Evolutionary conservation across 305 asterid species (phyloP), one percentile per base, ranked within the genome.

Genomic region (Fraxinus nigra): DNA sequence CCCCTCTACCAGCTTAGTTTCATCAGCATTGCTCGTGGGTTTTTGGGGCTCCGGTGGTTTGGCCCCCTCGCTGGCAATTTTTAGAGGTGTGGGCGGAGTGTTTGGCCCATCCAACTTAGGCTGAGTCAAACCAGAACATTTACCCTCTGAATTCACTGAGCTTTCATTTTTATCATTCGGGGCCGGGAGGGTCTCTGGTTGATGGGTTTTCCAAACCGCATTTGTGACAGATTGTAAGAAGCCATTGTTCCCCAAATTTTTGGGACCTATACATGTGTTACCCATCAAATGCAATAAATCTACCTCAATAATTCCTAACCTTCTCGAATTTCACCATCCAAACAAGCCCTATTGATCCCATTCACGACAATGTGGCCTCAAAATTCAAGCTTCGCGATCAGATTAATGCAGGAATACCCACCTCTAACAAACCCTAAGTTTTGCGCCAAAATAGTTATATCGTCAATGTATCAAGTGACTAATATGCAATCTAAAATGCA

Each of bases 191-290:
- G 89, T 79, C 72, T 82, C 88, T 38, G 86, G 89, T 72, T 84
- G 90, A 85, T 89, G 83, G 72, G 89, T 85, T 84, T 86, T 90
- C 93, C 93, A 92, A 10, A 93, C 92, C 37, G 92, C 92, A 34
- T 92, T 92, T 26, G 96, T 89, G 63, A 93, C 90, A 13, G 97
- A 90, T 89, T 89, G 92, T 81, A 92, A 87, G 91, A 93, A 91
- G 13, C 97, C 98, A 81, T 82, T 89, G 86, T 82, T 89, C 79
- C 92, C 95, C 83, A 88, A 80, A 32, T 86, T 69, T 28, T 30
- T 93, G 69, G 98, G 97, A 79, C 94, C 95, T 30, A 81, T 87
- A 34, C 93, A 91, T 59, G 86, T 86, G 80, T 92, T 94, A 90
- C 97, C 98, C 97, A 92, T 93, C 88, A 85, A 91, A 85, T 75